Evolutionary conservation across 495 filamentous ascomycete species (phyloP).

Genomic region (Neurospora sp.): DNA sequence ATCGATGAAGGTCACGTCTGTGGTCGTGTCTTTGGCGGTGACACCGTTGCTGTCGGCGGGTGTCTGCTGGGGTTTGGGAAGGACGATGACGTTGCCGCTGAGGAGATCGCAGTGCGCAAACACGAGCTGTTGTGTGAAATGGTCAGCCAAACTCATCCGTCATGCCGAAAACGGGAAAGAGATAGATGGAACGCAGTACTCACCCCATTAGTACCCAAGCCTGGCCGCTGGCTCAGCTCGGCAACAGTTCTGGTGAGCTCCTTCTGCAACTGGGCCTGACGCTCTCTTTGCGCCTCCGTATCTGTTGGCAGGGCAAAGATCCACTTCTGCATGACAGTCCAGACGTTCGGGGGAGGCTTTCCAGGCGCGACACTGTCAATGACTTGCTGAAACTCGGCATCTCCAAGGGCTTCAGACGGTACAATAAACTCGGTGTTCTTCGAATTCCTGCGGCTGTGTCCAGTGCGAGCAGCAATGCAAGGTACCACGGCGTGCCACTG

Average conservation of each 20-base stretch:
- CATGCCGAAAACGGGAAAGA: background rate
- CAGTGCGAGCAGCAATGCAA: conserved; percentile 32
- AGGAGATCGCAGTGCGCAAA: conserved; percentile 95
- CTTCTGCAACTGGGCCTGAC: conserved; percentile 57
- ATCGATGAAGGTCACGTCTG: conserved; percentile 80
- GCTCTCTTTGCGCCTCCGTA: conserved; percentile 53
- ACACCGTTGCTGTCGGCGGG: conserved; percentile 19
- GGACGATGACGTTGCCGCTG: conserved; percentile 86
- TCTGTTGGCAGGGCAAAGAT: conserved; percentile 69
- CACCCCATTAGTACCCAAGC: conserved; percentile 64
- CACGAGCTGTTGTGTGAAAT: conserved; percentile 48
- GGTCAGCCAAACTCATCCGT: conserved; percentile 11
- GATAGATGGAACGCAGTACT: conserved; percentile 21
- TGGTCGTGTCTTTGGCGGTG: conserved; percentile 21
- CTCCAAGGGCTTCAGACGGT: conserved; percentile 15
- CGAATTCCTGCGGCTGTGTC: conserved; percentile 25
- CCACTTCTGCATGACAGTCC: conserved; percentile 95
- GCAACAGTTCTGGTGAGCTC: conserved; percentile 62
- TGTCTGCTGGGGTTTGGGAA: conserved; percentile 36
- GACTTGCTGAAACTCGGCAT: conserved; percentile 29
- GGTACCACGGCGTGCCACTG: conserved; percentile 89
- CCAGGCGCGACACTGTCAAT: conserved; percentile 49
- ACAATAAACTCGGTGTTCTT: conserved; percentile 12
- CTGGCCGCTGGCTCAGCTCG: conserved; percentile 62
- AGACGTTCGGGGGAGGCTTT: conserved; percentile 67